Conservation (phyloP, 257 asterid genomes). For the Nemophila menziesii region DNA sequence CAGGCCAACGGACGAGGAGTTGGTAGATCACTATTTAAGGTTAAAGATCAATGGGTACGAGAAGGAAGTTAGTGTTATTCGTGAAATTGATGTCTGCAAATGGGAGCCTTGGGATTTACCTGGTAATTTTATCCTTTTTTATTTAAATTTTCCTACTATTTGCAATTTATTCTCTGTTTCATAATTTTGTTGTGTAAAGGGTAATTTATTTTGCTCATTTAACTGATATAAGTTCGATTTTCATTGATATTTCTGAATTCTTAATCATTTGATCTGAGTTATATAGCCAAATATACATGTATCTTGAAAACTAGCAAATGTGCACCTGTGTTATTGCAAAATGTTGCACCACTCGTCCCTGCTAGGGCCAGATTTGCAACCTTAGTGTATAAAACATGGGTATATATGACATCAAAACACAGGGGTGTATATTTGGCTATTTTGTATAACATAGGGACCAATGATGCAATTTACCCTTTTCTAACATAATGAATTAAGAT, state of each 20-base stretch:
- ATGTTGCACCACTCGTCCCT: too few species aligned
- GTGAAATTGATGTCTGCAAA: constrained; percentile 81
- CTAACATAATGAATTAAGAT: too few species aligned
- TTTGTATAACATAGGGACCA: too few species aligned
- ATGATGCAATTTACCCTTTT: too few species aligned
- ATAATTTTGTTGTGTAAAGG: background rate
- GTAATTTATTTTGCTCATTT: background rate
- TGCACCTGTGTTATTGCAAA: too few species aligned
- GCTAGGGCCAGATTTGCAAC: too few species aligned
- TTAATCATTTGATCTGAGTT: too few species aligned
- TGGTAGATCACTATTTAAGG: constrained; percentile 60
- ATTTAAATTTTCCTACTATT: background rate
- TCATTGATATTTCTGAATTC: background rate
- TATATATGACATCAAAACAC: too few species aligned
- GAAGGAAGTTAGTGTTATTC: constrained; percentile 50
- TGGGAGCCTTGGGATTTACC: constrained; percentile 85
- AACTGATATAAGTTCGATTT: background rate
- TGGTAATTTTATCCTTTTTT: constrained; percentile 16
- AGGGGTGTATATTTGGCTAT: too few species aligned
- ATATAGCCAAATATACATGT: too few species aligned
- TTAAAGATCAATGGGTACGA: constrained; percentile 57
- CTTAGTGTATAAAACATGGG: too few species aligned
- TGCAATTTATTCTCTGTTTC: background rate
- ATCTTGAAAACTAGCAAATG: too few species aligned
- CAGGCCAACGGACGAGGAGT: constrained; percentile 90